These are phyloP conservation scores for Multifurca ochricompacta DNA, from an alignment of 768 basidiomycete genomes.

Conservation along the genomic window DNA sequence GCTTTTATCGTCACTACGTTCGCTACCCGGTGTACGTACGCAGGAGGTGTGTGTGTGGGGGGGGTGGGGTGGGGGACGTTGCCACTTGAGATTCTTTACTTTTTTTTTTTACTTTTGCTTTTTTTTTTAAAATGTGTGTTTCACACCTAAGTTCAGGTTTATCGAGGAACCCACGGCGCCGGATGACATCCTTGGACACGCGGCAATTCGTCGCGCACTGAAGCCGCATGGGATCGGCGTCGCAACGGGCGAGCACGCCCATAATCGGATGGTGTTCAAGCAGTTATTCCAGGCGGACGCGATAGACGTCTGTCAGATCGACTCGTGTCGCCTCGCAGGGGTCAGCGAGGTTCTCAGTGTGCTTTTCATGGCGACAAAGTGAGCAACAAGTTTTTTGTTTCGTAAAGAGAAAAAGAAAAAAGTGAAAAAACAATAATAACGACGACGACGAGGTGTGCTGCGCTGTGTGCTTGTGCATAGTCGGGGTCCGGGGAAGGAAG, in stretches of 20 bases:
- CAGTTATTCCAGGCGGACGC: conserved; percentile 86
- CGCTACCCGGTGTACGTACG: too few relatives aligned
- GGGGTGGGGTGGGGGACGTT: too few relatives aligned
- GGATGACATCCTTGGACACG: conserved; percentile 84
- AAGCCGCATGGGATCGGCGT: conserved; percentile 79
- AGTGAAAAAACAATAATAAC: too few relatives aligned
- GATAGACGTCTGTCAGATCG: conserved; percentile 93
- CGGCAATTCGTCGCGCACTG: conserved; percentile 68
- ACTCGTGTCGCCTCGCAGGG: conserved; percentile 88
- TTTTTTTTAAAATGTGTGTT: not conserved
- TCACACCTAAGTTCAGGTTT: conserved; percentile 65
- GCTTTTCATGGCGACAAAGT: conserved; percentile 86
- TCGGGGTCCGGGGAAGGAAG: not conserved
- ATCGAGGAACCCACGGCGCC: conserved; percentile 93
- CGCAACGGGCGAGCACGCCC: conserved; percentile 91
- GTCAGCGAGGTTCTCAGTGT: conserved; percentile 91
- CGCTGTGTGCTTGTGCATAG: too few relatives aligned
- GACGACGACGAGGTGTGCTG: too few relatives aligned
- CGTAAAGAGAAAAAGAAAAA: too few relatives aligned
- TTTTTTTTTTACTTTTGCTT: too few relatives aligned
- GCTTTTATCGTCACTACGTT: too few relatives aligned
- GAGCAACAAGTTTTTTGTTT: not conserved
- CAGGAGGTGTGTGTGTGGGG: conserved; percentile 29
- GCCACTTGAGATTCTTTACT: too few relatives aligned
- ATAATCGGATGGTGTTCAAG: conserved; percentile 94